Evolutionary conservation across 1,139 yeast species (phyloP).

Genomic region (Debaryomycetaceae sp.): DNA sequence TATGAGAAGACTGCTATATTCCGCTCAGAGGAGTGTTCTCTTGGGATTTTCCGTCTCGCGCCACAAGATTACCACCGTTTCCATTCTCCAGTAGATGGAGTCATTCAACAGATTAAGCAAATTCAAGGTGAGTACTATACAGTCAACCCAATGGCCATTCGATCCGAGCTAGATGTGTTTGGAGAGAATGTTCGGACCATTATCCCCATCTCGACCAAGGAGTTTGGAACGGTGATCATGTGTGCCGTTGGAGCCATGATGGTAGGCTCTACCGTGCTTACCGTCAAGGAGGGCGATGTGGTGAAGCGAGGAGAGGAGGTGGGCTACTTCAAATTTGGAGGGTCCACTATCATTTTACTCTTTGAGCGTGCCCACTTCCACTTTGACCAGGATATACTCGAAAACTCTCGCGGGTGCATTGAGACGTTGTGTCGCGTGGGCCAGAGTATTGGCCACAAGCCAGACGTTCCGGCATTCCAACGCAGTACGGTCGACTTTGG

Average conservation of each 20-base stretch:
- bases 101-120: constrained; percentile 49
- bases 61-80: constrained; percentile 97
- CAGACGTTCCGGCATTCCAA: constrained; percentile 35
- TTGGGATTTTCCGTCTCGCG: constrained; percentile 79
- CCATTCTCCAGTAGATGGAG: constrained; percentile 79
- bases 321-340: constrained; percentile 95
- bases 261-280: constrained; percentile 85
- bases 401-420: constrained; percentile 56
- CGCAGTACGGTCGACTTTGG: constrained; percentile 38
- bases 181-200: constrained; percentile 83
- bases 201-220: constrained; percentile 61
- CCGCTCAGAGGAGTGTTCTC: constrained; percentile 36
- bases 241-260: constrained; percentile 96
- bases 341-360: constrained; percentile 69
- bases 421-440: constrained; percentile 87
- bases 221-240: constrained; percentile 68
- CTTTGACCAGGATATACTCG: constrained; percentile 65
- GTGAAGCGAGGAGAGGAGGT: constrained; percentile 70
- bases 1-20: constrained; percentile 32
- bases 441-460: constrained; percentile 78
- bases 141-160: constrained; percentile 93
- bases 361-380: constrained; percentile 22
- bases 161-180: constrained; percentile 81
- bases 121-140: constrained; percentile 91
- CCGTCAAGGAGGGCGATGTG: constrained; percentile 49